Evolutionary conservation across 176 grass and related monocot species (phyloP).

Genomic region (Eleusine indica): DNA sequence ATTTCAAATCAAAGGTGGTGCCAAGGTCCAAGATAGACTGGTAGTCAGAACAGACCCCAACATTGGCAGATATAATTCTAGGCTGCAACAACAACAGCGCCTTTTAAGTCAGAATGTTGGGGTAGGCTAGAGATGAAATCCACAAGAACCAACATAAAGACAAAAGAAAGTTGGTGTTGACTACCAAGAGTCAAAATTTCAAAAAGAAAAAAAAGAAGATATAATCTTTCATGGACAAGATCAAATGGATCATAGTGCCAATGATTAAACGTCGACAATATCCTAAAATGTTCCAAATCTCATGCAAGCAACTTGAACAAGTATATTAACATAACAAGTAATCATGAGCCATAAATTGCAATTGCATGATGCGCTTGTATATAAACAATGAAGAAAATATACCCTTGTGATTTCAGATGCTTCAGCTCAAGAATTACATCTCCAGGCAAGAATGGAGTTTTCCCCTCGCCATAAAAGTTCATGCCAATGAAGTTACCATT

Average conservation of each 20-base stretch:
- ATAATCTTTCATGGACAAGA: no score
- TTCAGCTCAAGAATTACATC: slow-evolving; percentile 10
- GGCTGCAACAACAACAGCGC: no score
- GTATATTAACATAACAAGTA: background rate
- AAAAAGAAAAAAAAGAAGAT: background rate
- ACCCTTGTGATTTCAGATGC: background rate
- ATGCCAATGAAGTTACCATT: slow-evolving; percentile 20
- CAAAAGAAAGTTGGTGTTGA: no score
- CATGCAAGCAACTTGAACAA: background rate
- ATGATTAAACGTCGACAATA: background rate
- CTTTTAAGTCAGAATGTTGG: no score
- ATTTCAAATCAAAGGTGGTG: background rate
- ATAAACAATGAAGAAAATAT: background rate
- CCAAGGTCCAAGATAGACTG: background rate
- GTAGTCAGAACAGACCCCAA: background rate
- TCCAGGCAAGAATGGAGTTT: slow-evolving; percentile 19
- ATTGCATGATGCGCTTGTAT: background rate
- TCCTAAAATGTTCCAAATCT: background rate
- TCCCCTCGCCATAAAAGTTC: background rate
- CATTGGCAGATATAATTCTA: background rate
- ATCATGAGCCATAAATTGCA: background rate
- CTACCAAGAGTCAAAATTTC: background rate
- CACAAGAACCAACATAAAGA: no score
- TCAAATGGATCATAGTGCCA: background rate
- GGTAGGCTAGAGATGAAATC: no score